Percentiles rank a stretch among this genome's conserved stretches.
Evolutionary conservation across 2,329 filamentous ascomycete genomes (phyloP).

Genomic region (Cadophora luteo-olivacea): DNA sequence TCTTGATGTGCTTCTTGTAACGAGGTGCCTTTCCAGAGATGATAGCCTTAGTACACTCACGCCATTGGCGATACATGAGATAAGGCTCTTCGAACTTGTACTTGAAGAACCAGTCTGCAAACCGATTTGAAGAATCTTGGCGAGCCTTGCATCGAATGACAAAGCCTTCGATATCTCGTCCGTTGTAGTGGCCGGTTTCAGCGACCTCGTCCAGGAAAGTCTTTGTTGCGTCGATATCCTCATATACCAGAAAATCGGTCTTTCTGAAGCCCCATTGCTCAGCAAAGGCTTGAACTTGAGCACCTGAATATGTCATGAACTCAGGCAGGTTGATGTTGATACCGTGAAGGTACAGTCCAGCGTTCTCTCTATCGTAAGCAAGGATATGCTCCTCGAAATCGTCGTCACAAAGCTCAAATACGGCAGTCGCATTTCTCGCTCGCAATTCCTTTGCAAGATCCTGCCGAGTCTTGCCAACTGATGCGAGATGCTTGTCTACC

Average conservation of each 20-base stretch:
- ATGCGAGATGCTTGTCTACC: conserved; percentile 79
- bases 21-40: conserved; percentile 77
- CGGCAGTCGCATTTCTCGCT: conserved; percentile 86
- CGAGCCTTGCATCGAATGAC: conserved; percentile 84
- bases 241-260: conserved; percentile 78
- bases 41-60: conserved; percentile 91
- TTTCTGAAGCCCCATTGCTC: conserved; percentile 93
- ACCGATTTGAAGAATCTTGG: conserved; percentile 59
- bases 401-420: conserved; percentile 96
- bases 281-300: conserved; percentile 87
- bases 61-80: conserved; percentile 98
- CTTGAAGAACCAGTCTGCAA: conserved; percentile 99
- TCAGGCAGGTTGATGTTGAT: conserved; percentile 95
- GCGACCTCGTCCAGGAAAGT: conserved; percentile 83
- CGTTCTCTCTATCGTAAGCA: conserved; percentile 80
- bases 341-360: conserved; percentile 93
- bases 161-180: conserved; percentile 94
- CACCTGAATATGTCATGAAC: conserved; percentile 85
- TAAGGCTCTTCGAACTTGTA: conserved; percentile 99
- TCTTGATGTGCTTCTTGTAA: conserved; percentile 84
- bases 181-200: conserved; percentile 87
- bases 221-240: conserved; percentile 77
- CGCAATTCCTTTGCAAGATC: conserved; percentile 81
- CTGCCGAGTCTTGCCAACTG: conserved; percentile 77
- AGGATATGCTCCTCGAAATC: conserved; percentile 96